These are phyloP conservation scores for Cyberlindnera nakhonratchasimensis DNA, from an alignment of 805 yeast species.

Conservation along the genomic window DNA sequence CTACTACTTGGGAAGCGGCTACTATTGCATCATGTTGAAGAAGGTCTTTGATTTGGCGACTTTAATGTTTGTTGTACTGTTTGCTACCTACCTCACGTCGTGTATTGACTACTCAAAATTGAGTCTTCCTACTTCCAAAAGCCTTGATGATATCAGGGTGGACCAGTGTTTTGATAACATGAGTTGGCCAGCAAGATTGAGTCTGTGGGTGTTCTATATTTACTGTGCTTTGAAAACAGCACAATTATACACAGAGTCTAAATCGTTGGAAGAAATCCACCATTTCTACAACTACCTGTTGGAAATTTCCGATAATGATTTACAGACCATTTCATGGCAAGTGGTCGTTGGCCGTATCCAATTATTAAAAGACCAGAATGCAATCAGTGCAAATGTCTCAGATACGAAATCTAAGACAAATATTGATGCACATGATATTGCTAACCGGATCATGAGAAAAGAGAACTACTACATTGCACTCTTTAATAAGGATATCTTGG, in stretches of 20 bases:
- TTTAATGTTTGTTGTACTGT: conserved; percentile 71
- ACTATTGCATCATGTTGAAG: conserved; percentile 68
- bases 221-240: conserved; percentile 50
- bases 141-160: conserved; percentile 32
- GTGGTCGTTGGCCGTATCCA: conserved; percentile 74
- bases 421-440: conserved; percentile 89
- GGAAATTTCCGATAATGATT: conserved; percentile 70
- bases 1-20: conserved; percentile 84
- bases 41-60: conserved; percentile 67
- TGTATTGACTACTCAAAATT: conserved; percentile 69
- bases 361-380: conserved; percentile 75
- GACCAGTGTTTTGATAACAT: conserved; percentile 42
- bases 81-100: conserved; percentile 74
- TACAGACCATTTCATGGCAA: conserved; percentile 93
- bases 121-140: conserved; percentile 27
- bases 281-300: conserved; percentile 73
- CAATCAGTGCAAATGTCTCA: conserved; percentile 43
- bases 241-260: conserved; percentile 59
- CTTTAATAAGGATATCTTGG: conserved; percentile 72
- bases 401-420: conserved; percentile 70
- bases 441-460: conserved; percentile 91
- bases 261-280: conserved; percentile 66
- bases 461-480: conserved; percentile 93
- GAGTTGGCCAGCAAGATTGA: conserved; percentile 50
- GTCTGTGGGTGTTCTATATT: conserved; percentile 57